These are phyloP conservation scores for Cutaneotrichosporon daszewskae DNA, from an alignment of 1,284 basidiomycete genomes.

Conservation along the genomic window DNA sequence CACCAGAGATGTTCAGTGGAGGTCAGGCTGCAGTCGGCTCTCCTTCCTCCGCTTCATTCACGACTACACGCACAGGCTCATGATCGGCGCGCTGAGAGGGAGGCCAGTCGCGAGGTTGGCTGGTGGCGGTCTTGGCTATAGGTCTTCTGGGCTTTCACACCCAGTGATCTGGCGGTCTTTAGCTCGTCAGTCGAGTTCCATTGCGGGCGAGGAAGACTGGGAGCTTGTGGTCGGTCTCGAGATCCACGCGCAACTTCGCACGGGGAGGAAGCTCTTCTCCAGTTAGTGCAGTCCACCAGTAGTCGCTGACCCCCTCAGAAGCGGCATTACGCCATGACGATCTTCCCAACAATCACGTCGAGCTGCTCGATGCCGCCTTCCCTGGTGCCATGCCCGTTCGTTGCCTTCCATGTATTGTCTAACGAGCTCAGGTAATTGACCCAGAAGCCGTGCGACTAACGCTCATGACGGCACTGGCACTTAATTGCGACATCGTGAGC, in stretches of 20 bases:
- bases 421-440: conserved; percentile 60
- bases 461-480: conserved; percentile 72
- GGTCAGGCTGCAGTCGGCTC: no score
- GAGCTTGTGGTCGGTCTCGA: conserved; percentile 88
- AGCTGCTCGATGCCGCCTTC: conserved; percentile 79
- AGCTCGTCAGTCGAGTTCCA: no score
- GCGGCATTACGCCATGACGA: conserved; percentile 33
- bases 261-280: conserved; percentile 84
- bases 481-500: conserved; percentile 60
- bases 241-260: conserved; percentile 89
- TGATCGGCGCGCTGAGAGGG: no score
- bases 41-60: no score
- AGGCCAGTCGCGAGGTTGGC: no score
- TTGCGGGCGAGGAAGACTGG: conserved; percentile 54
- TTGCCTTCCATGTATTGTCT: background rate
- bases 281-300: conserved; percentile 49
- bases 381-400: conserved; percentile 87
- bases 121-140: conserved; percentile 2
- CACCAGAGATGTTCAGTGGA: background rate
- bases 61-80: no score
- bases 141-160: no score
- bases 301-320: conserved; percentile 10
- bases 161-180: no score
- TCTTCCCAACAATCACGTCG: conserved; percentile 60
- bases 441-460: conserved; percentile 74